A percentile compares a stretch with the other conserved stretches of the same genome.
Conservation (phyloP, 805 yeast species). For the Suhomyces xylopsoci region DNA sequence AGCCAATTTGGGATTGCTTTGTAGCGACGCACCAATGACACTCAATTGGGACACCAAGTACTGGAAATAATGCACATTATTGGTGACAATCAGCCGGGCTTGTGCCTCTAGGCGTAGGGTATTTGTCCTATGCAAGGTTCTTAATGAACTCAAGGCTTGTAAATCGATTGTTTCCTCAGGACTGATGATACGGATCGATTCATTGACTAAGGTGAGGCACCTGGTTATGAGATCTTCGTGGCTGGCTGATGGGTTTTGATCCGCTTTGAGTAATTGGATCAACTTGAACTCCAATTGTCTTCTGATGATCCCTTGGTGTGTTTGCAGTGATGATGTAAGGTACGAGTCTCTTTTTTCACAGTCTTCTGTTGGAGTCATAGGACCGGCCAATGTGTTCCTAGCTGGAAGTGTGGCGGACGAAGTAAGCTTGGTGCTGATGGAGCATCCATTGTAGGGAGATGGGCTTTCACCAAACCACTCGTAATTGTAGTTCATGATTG, state of each 20-base stretch:
- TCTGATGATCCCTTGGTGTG: background rate
- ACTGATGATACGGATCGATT: background rate
- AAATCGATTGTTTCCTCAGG: background rate
- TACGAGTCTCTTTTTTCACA: background rate
- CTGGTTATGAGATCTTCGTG: background rate
- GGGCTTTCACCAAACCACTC: conserved; percentile 10
- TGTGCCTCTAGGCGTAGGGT: conserved; percentile 2
- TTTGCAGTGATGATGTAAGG: background rate
- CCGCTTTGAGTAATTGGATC: background rate
- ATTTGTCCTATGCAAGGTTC: background rate
- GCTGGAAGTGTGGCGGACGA: background rate
- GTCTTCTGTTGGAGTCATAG: conserved; percentile 4
- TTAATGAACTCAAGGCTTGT: background rate
- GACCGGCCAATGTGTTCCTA: background rate
- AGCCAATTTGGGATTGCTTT: conserved; percentile 8
- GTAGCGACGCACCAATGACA: conserved; percentile 4
- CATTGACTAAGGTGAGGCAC: background rate
- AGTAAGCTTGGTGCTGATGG: background rate
- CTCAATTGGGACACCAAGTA: conserved; percentile 11
- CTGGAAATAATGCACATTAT: conserved; percentile 11
- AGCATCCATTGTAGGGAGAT: background rate
- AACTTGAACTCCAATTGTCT: conserved; percentile 13
- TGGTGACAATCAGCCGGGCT: conserved; percentile 4
- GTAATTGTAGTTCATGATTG: conserved; percentile 7
- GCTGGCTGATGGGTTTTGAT: background rate